Evolutionary conservation across 768 basidiomycete species (phyloP).

Genomic region (Termitomyces sp.): DNA sequence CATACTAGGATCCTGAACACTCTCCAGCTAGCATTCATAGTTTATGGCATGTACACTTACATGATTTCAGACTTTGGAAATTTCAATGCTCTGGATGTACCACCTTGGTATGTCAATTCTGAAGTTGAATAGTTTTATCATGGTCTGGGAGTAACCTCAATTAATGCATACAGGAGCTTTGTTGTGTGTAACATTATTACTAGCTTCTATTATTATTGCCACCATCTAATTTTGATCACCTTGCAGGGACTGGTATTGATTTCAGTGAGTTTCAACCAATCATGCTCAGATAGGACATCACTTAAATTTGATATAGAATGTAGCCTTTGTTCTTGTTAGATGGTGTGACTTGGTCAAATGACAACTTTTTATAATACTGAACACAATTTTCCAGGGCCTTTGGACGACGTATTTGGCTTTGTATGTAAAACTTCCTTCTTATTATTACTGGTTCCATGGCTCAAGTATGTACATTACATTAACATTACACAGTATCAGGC

Average conservation of each 20-base stretch:
- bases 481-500: background rate
- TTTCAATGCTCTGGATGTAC: background rate
- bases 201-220: too few relatives aligned
- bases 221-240: too few relatives aligned
- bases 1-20: background rate
- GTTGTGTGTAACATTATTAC: background rate
- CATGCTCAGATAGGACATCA: background rate
- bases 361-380: too few relatives aligned
- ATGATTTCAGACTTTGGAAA: background rate
- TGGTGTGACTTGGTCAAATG: background rate
- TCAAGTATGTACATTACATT: too few relatives aligned
- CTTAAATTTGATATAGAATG: background rate
- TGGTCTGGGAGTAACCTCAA: too few relatives aligned
- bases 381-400: background rate
- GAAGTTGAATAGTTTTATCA: too few relatives aligned
- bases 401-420: background rate
- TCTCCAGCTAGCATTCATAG: background rate
- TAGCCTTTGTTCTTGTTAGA: background rate
- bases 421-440: background rate
- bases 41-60: conserved; percentile 1
- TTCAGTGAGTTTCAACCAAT: background rate
- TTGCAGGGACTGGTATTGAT: background rate
- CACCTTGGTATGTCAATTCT: background rate
- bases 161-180: background rate
- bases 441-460: too few relatives aligned